Evolutionary conservation across 306 rosid species (phyloP), one percentile per base, ranked within the genome.

Genomic region (Prinsepia uniflora): DNA sequence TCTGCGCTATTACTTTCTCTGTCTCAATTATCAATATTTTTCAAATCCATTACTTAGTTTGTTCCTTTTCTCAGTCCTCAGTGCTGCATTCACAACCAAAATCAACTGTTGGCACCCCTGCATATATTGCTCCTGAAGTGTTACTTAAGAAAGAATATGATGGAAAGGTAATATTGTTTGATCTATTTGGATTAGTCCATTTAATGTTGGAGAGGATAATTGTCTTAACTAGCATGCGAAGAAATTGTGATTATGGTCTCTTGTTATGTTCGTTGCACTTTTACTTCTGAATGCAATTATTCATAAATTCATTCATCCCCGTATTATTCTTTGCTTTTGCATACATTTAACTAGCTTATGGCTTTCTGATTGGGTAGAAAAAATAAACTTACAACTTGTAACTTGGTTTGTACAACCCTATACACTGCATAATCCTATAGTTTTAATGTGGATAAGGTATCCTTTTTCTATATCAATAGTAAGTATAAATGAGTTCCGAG

Each of bases 71-170:
- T 72, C 87, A 93, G 97, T 93, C 98, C 42, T 93, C 97, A 0
- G 96, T 93, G 72, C 84, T 93, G 62, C 98, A 93, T 76, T 92
- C 98, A 14, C 98, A 92, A 83, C 98, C 98, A 72, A 92, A 90
- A 82, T 92, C 98, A 65, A 92, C 98, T 0, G 98, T 92, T 68
- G 98, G 98, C 42, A 92, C 98, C 58, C 98, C 98, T 56, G 98
- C 98, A 47, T 92, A 92, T 67, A 92, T 92, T 43, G 98, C 98
- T 63, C 98, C 98, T 30, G 98, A 92, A 80, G 96, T 93, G 73
- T 84, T 93, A 72, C 96, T 90, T 53, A 93, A 93, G 86, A 93
- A 88, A 84, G 98, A 93, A 82, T 93, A 93, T 73, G 97, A 93
- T 79, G 98, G 98, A 84, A 93, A 93, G 98, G 98, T 88, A 90